Evolutionary conservation across 371 early-diverging fungal genomes (phyloP).

Genomic region (Synchytrium microbalum): DNA sequence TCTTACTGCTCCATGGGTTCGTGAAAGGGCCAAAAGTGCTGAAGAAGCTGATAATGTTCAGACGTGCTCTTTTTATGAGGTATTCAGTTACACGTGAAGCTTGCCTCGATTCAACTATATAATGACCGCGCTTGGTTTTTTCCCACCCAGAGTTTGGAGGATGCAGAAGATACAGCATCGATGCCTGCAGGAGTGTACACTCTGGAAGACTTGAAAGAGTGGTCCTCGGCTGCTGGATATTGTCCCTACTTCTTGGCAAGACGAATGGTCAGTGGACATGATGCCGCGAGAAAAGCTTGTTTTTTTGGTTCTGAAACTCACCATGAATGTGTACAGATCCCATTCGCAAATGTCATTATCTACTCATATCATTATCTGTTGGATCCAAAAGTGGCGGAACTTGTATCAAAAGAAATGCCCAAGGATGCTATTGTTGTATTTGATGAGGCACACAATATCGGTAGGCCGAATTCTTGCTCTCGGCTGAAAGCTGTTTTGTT

Average conservation of each 20-base stretch:
- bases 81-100: slow-evolving; percentile 11
- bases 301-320: background rate
- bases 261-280: slow-evolving; percentile 50
- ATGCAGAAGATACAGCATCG: slow-evolving; percentile 55
- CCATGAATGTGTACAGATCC: slow-evolving; percentile 43
- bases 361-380: slow-evolving; percentile 99
- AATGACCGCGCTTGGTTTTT: slow-evolving; percentile 3
- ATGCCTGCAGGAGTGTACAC: slow-evolving; percentile 94
- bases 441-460: slow-evolving; percentile 99
- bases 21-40: slow-evolving; percentile 54
- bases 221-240: slow-evolving; percentile 59
- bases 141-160: slow-evolving; percentile 47
- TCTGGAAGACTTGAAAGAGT: slow-evolving; percentile 83
- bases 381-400: slow-evolving; percentile 97
- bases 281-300: background rate
- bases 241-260: slow-evolving; percentile 97
- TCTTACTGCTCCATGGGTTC: slow-evolving; percentile 91
- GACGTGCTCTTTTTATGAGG: slow-evolving; percentile 80
- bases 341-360: slow-evolving; percentile 94
- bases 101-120: slow-evolving; percentile 4
- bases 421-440: slow-evolving; percentile 96
- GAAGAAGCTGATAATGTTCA: slow-evolving; percentile 23
- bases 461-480: slow-evolving; percentile 35
- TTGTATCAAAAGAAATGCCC: slow-evolving; percentile 91
- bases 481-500: slow-evolving; percentile 5